Conservation (phyloP, 768 basidiomycete species). For the Dioszegia aurantiaca region DNA sequence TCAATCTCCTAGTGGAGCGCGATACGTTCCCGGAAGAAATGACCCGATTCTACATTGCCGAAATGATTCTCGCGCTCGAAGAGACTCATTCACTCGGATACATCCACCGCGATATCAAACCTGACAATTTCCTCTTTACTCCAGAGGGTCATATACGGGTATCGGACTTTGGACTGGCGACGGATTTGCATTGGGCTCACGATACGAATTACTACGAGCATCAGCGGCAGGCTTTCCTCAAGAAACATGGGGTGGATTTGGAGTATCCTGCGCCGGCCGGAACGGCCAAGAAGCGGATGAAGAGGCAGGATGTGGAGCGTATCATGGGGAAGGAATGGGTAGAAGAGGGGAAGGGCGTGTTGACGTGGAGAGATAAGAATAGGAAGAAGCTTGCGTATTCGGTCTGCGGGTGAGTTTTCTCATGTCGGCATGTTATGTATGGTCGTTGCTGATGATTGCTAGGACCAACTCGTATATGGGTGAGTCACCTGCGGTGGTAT, state of each 20-base stretch:
- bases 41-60: conserved; percentile 83
- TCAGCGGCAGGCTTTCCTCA: conserved; percentile 79
- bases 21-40: conserved; percentile 52
- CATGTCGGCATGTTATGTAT: not conserved
- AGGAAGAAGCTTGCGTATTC: conserved; percentile 71
- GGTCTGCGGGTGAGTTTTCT: conserved; percentile 48
- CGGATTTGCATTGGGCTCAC: conserved; percentile 86
- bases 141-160: conserved; percentile 89
- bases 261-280: conserved; percentile 70
- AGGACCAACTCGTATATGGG: conserved; percentile 53
- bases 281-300: conserved; percentile 72
- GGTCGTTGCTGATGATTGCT: conserved; percentile 1
- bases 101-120: conserved; percentile 97
- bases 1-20: conserved; percentile 89
- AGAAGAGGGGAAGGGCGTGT: conserved; percentile 73
- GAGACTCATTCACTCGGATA: conserved; percentile 90
- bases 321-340: conserved; percentile 66
- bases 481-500: too few relatives aligned
- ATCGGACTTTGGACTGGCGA: conserved; percentile 94
- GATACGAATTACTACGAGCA: conserved; percentile 96
- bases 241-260: conserved; percentile 92
- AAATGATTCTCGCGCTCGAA: conserved; percentile 94
- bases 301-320: conserved; percentile 74
- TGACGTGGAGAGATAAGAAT: conserved; percentile 95
- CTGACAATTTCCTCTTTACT: conserved; percentile 95